Evolutionary conservation across 345 rosid genomes (phyloP), one percentile per base, ranked within the genome.

Genomic region (Syzygium aromaticum): DNA sequence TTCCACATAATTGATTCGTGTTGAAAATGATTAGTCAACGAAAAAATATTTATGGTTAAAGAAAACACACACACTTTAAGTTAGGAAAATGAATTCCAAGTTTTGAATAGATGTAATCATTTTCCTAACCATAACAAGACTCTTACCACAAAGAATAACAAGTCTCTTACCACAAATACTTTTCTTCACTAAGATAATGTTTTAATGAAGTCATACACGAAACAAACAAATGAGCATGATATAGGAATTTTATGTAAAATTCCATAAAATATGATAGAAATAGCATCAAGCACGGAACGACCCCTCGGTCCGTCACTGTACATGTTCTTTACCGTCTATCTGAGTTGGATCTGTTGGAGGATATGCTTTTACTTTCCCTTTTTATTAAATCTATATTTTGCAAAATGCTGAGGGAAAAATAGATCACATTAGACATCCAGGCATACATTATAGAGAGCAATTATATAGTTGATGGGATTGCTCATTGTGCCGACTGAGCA

Each of bases 131-230:
- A 61, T n/a, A 61, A n/a, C 8, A 61, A 61, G 33, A n/a, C 67
- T 61, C 67, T n/a, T n/a, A 7, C 67, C 67, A 27, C 28, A n/a
- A 0, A 11, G n/a, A n/a, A 61, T n/a, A 61, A n/a, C 8, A 61
- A 61, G 33, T 61, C 67, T 61, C 67, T n/a, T n/a, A 7, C 67
- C 67, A 27, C 28, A n/a, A 0, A 11, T 12, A 8, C 67, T 61
- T n/a, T n/a, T 57, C 63, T 57, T 61, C 67, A 27, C 33, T 27
- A n/a, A 61, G 8, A 27, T 61, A 13, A 8, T 27, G 67, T 61
- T 61, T 61, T 11, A 12, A 25, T 25, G 63, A 57, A 23, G 6
- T 0, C 3, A 57, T 23, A 23, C 0, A n/a, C 0, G 1, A 57
- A 23, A 57, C 28, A 25, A 10, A 57, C 28, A 57, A 11, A 25